A percentile compares a stretch with the other conserved stretches of the same genome.
These are phyloP conservation scores for Phytophthora pseudosyringae DNA, from an alignment of 352 stramenopile species.

Conservation along the genomic window DNA sequence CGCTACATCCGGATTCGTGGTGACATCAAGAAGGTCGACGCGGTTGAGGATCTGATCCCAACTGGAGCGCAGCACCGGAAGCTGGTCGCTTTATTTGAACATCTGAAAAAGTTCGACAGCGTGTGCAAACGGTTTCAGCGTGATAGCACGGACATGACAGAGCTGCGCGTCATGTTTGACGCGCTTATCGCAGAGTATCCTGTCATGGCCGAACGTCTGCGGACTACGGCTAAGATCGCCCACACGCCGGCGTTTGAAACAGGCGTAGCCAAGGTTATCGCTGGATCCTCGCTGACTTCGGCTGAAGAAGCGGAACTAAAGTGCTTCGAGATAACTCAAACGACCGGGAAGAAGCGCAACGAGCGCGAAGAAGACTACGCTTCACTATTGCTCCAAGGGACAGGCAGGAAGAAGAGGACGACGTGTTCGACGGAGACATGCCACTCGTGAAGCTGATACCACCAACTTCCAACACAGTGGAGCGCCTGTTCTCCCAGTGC, in stretches of 20 bases:
- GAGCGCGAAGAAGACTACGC: no score
- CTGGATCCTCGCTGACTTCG: no score
- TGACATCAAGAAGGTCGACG: not conserved
- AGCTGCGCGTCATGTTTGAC: constrained; percentile 21
- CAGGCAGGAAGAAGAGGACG: no score
- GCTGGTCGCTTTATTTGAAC: constrained; percentile 2
- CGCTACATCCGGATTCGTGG: constrained; percentile 29
- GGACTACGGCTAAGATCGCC: constrained; percentile 8
- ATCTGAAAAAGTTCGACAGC: constrained; percentile 28
- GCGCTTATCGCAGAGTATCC: constrained; percentile 10
- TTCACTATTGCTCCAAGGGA: no score
- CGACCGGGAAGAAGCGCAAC: no score
- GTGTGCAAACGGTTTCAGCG: constrained; percentile 10
- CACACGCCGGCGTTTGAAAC: not conserved
- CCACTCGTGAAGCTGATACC: no score
- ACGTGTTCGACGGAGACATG: no score
- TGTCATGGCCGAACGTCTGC: constrained; percentile 11
- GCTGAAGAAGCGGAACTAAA: not conserved
- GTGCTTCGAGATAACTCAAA: no score
- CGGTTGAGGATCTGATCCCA: constrained; percentile 28
- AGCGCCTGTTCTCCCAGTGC: no score
- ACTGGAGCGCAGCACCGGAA: constrained; percentile 14
- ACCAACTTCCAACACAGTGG: no score
- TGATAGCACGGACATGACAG: constrained; percentile 1
- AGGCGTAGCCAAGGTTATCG: no score